These are phyloP conservation scores for Aspergillus funiculosus DNA, from an alignment of 495 filamentous ascomycete genomes.

Conservation along the genomic window DNA sequence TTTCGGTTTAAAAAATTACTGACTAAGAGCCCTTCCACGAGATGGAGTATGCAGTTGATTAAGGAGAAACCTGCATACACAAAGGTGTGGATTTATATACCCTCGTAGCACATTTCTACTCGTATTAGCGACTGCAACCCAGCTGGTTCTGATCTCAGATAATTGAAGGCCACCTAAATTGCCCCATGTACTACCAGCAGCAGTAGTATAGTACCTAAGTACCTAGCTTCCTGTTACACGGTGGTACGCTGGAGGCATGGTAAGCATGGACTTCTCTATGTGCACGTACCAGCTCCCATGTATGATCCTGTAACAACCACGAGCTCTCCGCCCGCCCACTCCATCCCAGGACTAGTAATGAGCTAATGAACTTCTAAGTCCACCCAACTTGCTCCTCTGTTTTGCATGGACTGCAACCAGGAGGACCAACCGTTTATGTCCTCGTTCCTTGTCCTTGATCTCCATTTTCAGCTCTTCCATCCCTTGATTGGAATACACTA, in stretches of 20 bases:
- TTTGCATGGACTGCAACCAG: not conserved
- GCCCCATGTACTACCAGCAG: not conserved
- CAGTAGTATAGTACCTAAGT: not conserved
- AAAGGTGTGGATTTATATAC: too few species aligned
- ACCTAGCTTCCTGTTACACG: not conserved
- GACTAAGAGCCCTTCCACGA: not conserved
- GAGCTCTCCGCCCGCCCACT: slow-evolving; percentile 28
- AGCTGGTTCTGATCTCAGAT: too few species aligned
- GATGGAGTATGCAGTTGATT: too few species aligned
- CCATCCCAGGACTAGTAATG: slow-evolving; percentile 7
- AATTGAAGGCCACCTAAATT: too few species aligned
- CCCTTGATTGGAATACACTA: not conserved
- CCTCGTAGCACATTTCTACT: too few species aligned
- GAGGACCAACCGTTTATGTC: not conserved
- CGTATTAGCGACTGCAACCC: too few species aligned
- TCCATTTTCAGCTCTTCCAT: not conserved
- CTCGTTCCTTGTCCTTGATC: not conserved
- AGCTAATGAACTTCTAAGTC: slow-evolving; percentile 10
- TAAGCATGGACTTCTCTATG: not conserved
- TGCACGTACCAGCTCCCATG: slow-evolving; percentile 4
- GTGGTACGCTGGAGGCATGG: not conserved
- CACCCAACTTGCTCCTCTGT: not conserved
- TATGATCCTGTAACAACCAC: slow-evolving; percentile 19
- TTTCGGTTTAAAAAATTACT: not conserved
- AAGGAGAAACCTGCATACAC: too few species aligned